Conservation (phyloP, 2,329 filamentous ascomycete species). For the Sphaerulina vaccinii region DNA sequence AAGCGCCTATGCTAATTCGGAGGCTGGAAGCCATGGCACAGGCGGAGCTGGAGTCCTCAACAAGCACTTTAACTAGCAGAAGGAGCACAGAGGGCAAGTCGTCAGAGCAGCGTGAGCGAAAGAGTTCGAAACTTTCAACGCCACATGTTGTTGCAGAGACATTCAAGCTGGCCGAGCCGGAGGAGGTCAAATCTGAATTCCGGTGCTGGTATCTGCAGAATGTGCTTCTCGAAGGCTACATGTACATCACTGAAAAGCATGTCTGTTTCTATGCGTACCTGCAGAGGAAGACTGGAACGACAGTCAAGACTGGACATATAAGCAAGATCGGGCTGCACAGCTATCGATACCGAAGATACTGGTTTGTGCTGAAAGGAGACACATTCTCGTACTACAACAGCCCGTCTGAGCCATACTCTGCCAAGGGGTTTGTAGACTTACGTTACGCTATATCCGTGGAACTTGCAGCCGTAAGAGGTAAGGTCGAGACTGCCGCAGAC, state of each 20-base stretch:
- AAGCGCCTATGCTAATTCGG: conserved; percentile 71
- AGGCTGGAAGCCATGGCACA: conserved; percentile 50
- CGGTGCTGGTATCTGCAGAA: conserved; percentile 91
- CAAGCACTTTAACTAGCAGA: conserved; percentile 26
- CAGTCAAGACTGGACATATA: conserved; percentile 83
- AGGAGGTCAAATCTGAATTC: conserved; percentile 88
- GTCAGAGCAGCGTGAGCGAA: conserved; percentile 5
- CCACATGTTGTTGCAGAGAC: conserved; percentile 51
- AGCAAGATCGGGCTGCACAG: conserved; percentile 86
- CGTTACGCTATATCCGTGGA: conserved; percentile 87
- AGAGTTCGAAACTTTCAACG: conserved; percentile 16
- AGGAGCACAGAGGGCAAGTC: conserved; percentile 26
- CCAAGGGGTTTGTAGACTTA: conserved; percentile 85
- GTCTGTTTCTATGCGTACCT: conserved; percentile 97
- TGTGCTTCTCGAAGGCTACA: conserved; percentile 86
- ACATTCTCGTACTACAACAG: conserved; percentile 87
- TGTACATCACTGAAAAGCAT: conserved; percentile 91
- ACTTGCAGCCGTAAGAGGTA: conserved; percentile 50
- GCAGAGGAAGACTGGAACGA: conserved; percentile 80
- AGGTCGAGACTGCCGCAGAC: conserved; percentile 61
- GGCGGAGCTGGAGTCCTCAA: conserved; percentile 32
- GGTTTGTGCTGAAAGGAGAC: conserved; percentile 90
- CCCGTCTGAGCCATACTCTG: conserved; percentile 84
- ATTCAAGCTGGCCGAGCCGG: conserved; percentile 76
- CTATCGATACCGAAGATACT: conserved; percentile 83